These are phyloP conservation scores for Juglanconis sp. DNA, from an alignment of 2,329 filamentous ascomycete genomes.

Conservation along the genomic window DNA sequence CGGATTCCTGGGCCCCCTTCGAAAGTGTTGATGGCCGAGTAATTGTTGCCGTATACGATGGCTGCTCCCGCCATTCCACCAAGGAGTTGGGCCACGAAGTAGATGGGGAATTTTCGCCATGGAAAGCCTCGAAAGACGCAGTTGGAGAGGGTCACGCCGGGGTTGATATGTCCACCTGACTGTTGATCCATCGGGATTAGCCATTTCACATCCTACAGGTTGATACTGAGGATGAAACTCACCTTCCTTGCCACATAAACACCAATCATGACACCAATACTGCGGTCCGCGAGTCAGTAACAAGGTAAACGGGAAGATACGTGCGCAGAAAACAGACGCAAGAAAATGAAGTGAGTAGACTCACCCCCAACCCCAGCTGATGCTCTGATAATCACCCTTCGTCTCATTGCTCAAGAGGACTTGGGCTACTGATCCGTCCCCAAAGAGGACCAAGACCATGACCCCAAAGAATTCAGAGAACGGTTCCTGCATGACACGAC, in stretches of 20 bases:
- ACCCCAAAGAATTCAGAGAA: conserved; percentile 68
- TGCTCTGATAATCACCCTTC: conserved; percentile 49
- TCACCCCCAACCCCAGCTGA: conserved; percentile 50
- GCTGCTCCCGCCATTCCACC: conserved; percentile 63
- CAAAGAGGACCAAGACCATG: conserved; percentile 66
- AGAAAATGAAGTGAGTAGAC: conserved; percentile 17
- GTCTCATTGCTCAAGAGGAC: conserved; percentile 53
- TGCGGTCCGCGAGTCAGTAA: conserved; percentile 18
- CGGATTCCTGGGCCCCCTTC: conserved; percentile 60
- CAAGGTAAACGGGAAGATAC: not conserved
- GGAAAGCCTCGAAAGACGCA: conserved; percentile 67
- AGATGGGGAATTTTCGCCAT: conserved; percentile 68
- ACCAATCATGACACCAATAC: conserved; percentile 66
- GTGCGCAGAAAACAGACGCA: not conserved
- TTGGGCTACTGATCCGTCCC: conserved; percentile 69
- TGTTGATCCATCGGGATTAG: not conserved
- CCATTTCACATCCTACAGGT: not conserved
- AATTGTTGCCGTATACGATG: conserved; percentile 62
- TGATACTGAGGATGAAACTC: not conserved
- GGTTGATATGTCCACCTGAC: conserved; percentile 64
- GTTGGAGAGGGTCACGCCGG: conserved; percentile 68
- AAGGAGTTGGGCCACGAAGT: conserved; percentile 62
- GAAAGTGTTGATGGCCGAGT: conserved; percentile 60
- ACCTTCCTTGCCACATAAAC: conserved; percentile 63
- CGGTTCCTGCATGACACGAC: conserved; percentile 51